These are phyloP conservation scores for Aspergillus diversus DNA, from an alignment of 495 filamentous ascomycete genomes.

Conservation along the genomic window DNA sequence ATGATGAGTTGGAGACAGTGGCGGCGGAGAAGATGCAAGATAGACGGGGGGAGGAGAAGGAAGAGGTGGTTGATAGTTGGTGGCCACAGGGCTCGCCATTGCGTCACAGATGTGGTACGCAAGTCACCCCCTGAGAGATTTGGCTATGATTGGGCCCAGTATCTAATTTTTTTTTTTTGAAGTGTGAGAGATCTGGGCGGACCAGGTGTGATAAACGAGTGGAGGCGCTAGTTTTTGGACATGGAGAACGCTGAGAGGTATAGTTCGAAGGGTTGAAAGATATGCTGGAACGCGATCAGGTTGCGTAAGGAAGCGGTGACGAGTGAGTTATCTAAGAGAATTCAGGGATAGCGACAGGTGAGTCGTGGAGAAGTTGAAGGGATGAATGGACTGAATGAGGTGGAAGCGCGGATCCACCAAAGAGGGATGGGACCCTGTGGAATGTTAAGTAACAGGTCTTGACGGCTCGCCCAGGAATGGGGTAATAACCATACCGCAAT, in stretches of 20 bases:
- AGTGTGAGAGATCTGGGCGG: conserved; percentile 9
- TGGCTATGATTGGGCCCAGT: neutral
- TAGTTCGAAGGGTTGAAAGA: neutral
- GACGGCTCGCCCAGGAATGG: neutral
- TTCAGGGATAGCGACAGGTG: conserved; percentile 16
- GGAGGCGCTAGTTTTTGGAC: conserved; percentile 16
- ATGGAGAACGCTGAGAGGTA: conserved; percentile 19
- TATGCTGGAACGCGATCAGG: conserved; percentile 9
- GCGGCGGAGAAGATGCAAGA: conserved; percentile 45
- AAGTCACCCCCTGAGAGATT: neutral
- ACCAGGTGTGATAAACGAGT: conserved; percentile 13
- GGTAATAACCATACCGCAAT: conserved; percentile 15
- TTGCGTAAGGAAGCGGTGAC: conserved; percentile 12
- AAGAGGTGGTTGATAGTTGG: conserved; percentile 33
- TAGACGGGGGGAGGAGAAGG: conserved; percentile 49
- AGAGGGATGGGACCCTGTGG: conserved; percentile 18
- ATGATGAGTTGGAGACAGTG: conserved; percentile 28
- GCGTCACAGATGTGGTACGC: conserved; percentile 11
- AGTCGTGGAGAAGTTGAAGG: conserved; percentile 17
- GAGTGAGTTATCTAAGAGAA: conserved; percentile 7
- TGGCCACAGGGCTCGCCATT: conserved; percentile 40
- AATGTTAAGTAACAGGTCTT: conserved; percentile 17
- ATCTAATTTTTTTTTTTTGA: conserved; percentile 3
- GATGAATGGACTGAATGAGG: conserved; percentile 15
- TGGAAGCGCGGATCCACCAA: conserved; percentile 23